Conservation (phyloP, 2,329 filamentous ascomycete species). For the Trichoderma citrinoviride region DNA sequence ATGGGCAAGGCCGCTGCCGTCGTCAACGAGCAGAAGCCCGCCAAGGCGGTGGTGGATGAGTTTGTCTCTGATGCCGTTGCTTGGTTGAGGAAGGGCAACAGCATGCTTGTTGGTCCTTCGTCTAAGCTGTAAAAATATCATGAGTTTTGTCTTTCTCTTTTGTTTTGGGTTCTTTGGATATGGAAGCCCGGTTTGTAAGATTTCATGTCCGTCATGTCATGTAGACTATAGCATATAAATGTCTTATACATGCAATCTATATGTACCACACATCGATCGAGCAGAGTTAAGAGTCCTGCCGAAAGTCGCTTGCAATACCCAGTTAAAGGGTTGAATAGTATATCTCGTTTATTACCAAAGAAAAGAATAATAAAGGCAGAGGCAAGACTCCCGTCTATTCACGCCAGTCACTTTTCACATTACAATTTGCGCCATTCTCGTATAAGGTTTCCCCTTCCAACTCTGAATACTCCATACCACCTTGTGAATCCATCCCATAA, state of each 20-base stretch:
- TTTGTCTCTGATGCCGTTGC: slow-evolving; percentile 79
- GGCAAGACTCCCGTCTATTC: slow-evolving; percentile 31
- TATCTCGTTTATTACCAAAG: too few relatives aligned
- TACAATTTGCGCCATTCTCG: slow-evolving; percentile 32
- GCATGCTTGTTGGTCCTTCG: slow-evolving; percentile 48
- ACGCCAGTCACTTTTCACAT: slow-evolving; percentile 35
- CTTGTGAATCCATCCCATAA: slow-evolving; percentile 11
- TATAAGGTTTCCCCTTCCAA: slow-evolving; percentile 22
- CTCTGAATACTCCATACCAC: slow-evolving; percentile 17
- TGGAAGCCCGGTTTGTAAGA: slow-evolving; percentile 7
- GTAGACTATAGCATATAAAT: slow-evolving; percentile 27
- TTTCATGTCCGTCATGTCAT: slow-evolving; percentile 23
- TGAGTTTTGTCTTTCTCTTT: slow-evolving; percentile 2
- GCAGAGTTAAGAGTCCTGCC: too few relatives aligned
- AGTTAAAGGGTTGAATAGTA: not conserved
- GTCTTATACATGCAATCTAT: slow-evolving; percentile 11
- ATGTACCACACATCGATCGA: not conserved
- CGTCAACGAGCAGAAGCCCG: slow-evolving; percentile 86
- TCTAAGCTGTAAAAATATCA: slow-evolving; percentile 60
- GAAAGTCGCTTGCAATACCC: not conserved
- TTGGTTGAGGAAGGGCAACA: slow-evolving; percentile 65
- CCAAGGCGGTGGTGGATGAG: slow-evolving; percentile 92
- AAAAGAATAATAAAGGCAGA: not conserved
- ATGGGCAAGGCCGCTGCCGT: slow-evolving; percentile 98
- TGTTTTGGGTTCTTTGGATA: slow-evolving; percentile 10